A percentile compares a stretch with the other conserved stretches of the same genome.
phyloP scores from a whole-genome alignment of 345 rosid species.

The Capsella bursapastoris region DNA sequence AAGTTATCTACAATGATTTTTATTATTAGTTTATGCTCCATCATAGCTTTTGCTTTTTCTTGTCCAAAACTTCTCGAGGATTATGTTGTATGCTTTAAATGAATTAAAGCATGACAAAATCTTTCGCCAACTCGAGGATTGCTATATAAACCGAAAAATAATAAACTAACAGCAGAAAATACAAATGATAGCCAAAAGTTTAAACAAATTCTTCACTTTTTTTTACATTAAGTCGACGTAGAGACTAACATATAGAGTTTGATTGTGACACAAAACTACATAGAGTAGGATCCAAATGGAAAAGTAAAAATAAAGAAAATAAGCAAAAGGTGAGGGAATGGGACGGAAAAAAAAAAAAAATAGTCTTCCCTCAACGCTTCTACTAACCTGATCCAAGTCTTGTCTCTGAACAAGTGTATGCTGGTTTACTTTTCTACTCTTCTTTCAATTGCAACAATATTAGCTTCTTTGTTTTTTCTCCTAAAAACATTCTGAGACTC shows the following conservation, averaged over 20 bases:
- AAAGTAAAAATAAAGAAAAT: neutral
- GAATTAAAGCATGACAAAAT: too few species aligned
- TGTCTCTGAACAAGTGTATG: slow-evolving; percentile 11
- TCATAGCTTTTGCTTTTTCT: too few species aligned
- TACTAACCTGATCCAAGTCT: slow-evolving; percentile 15
- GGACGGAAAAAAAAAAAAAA: slow-evolving; percentile 3
- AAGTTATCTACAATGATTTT: too few species aligned
- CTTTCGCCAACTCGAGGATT: too few species aligned
- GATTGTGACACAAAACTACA: slow-evolving; percentile 25
- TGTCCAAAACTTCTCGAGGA: too few species aligned
- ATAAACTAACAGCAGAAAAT: neutral
- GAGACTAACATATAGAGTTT: neutral
- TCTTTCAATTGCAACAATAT: slow-evolving; percentile 19
- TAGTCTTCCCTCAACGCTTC: neutral
- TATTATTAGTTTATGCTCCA: too few species aligned
- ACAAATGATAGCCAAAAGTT: neutral
- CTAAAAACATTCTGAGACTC: slow-evolving; percentile 10
- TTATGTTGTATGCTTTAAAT: too few species aligned
- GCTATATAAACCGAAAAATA: too few species aligned
- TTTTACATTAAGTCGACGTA: neutral
- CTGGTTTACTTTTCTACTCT: neutral
- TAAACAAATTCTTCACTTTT: neutral
- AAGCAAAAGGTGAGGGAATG: slow-evolving; percentile 11
- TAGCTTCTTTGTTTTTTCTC: neutral
- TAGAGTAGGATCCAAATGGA: slow-evolving; percentile 13